Evolutionary conservation across 2,329 filamentous ascomycete genomes (phyloP), one percentile per base, ranked within the genome.

Genomic region (Dryadomyces quercivorus): DNA sequence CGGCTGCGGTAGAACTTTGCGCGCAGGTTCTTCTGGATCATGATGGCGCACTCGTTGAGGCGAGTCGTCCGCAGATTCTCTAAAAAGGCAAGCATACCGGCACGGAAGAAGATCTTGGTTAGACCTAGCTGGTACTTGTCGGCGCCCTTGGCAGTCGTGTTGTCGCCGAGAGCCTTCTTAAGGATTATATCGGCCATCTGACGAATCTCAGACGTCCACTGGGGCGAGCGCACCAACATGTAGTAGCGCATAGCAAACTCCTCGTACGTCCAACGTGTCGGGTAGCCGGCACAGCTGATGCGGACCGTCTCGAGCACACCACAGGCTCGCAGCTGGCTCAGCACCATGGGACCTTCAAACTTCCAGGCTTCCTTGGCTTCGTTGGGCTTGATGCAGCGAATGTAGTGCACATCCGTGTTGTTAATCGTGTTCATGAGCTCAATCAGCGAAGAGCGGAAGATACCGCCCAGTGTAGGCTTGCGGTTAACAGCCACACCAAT

Each of bases 91-190:
- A 98, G 84, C 93, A 98, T 98, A 69, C 93, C 93, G 55, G 93
- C 93, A 57, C 93, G 86, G 82, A 98, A 98, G 75, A 98, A 98
- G 66, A 98, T 96, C 75, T 98, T 98, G 52, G 92, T 97, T 61
- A 97, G 76, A 72, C 93, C 93, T 60, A 98, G 81, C 72, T 98
- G 93, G 67, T 97, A 98, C 71, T 95, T 98, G 73, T 97, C 93
- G 53, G 84, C 72, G 50, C 85, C 85, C 62, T 85, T 81, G 57
- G 81, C 82, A 40, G 15, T 40, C 46, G 78, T 88, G 61, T 82
- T 83, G 58, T 86, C 83, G 55, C 88, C 92, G 34, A 98, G 77
- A 1, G 91, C 93, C 70, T 91, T 93, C 57, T 81, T 84, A 59
- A 98, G 72, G 63, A 98, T 98, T 20, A 86, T 86, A 67, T 95